phyloP scores from a whole-genome alignment of 1,284 basidiomycete species.

The Cutaneotrichosporon cyanovorans region DNA sequence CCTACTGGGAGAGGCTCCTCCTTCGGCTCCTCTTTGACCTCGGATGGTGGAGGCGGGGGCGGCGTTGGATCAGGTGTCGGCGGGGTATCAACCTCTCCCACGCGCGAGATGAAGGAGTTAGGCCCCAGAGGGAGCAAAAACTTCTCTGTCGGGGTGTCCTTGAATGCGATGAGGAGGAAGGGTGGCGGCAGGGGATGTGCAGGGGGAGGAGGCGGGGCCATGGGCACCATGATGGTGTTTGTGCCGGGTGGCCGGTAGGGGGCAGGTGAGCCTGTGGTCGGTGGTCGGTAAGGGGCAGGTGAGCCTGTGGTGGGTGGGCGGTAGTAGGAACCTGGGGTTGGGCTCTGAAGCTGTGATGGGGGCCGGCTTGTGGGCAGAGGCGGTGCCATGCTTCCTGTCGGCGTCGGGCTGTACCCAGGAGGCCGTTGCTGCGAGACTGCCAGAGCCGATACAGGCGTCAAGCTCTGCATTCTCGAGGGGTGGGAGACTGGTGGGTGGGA shows the following conservation, averaged over 20 bases:
- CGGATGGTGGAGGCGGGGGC: neutral
- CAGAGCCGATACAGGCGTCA: no score
- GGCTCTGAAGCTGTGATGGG: no score
- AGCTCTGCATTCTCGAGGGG: no score
- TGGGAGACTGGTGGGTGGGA: no score
- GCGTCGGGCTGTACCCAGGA: no score
- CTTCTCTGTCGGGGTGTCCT: conserved; percentile 37
- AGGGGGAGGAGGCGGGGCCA: conserved; percentile 14
- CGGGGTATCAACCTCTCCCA: conserved; percentile 27
- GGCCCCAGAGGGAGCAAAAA: conserved; percentile 34
- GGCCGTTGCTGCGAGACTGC: no score
- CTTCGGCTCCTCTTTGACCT: neutral
- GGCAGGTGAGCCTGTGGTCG: neutral
- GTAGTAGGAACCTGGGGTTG: no score
- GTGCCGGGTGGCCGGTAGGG: neutral
- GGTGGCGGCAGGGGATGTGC: conserved; percentile 29
- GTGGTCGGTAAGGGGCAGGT: neutral
- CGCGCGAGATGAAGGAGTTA: conserved; percentile 31
- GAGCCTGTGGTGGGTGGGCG: no score
- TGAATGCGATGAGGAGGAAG: conserved; percentile 40
- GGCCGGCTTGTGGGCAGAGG: no score
- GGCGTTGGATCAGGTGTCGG: conserved; percentile 3
- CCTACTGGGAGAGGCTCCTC: neutral
- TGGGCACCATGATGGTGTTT: conserved; percentile 1
- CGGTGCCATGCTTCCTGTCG: no score